Conservation (phyloP, 768 basidiomycete genomes). For the Tubosaeta sp. region DNA sequence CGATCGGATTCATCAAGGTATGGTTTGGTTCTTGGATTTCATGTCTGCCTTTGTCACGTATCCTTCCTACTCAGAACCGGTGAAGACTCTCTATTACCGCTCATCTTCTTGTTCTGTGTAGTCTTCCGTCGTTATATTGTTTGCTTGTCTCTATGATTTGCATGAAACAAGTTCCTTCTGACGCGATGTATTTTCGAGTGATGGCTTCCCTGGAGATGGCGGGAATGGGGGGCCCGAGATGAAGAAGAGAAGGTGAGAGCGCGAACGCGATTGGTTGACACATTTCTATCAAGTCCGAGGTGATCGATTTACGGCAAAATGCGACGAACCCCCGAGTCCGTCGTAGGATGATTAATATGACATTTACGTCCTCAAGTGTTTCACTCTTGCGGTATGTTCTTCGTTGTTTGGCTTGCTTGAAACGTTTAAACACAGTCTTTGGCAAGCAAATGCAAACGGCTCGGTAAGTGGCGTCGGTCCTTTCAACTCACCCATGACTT, state of each 20-base stretch:
- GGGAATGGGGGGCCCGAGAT: not conserved
- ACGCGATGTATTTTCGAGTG: not conserved
- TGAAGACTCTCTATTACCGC: slow-evolving; percentile 27
- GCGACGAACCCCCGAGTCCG: not conserved
- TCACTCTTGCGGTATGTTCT: slow-evolving; percentile 1
- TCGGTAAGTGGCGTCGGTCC: no score
- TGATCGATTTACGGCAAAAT: not conserved
- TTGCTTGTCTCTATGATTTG: slow-evolving; percentile 16
- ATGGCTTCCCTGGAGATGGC: not conserved
- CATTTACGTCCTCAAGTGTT: not conserved
- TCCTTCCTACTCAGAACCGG: slow-evolving; percentile 37
- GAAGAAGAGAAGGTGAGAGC: not conserved
- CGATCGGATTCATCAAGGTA: slow-evolving; percentile 95
- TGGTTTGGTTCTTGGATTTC: slow-evolving; percentile 10
- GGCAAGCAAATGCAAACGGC: not conserved
- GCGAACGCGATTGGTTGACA: not conserved
- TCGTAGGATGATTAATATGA: slow-evolving; percentile 1
- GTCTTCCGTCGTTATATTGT: not conserved
- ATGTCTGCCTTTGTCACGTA: not conserved
- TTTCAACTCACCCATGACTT: not conserved
- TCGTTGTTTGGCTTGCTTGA: not conserved
- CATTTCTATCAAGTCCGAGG: slow-evolving; percentile 1
- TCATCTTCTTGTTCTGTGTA: not conserved
- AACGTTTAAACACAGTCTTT: not conserved
- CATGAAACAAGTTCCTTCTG: slow-evolving; percentile 15